Base-by-base conservation (phyloP, 176 grass and related monocot genomes). In the Lolium rigidum region DNA sequence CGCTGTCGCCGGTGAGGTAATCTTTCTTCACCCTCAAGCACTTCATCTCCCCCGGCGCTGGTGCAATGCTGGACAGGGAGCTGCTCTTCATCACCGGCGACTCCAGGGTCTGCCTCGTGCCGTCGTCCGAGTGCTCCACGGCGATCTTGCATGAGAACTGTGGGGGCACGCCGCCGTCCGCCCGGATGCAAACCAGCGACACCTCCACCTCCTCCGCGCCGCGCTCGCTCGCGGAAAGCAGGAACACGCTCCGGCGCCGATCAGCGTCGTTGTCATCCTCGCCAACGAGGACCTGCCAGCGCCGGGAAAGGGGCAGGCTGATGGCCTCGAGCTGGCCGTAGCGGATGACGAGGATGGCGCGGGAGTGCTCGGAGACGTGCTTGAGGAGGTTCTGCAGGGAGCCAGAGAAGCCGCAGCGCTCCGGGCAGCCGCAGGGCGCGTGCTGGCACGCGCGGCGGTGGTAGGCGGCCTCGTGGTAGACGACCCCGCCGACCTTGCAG, bases 21-120 rank as follows among this genome's bases (percentile, higher is more conserved):
- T 65, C 62, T 31, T 65, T 65, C 62, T 65, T 65, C 62, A 65
- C 62, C 62, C 10, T 65, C 62, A 65, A 15, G 25, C 25, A 65
- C 62, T 65, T 65, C 25, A 65, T 25, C 62, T 65, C 62, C 1
- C 60, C 60, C 11, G 24, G 24, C 22, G 60, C 24, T 4, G 60
- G 60, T 11, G 11, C 10, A 12, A 11, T 24, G 60, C 25, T 14
- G 24, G 4, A 28, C 11, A 63, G 22, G 22, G 24, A 26, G 60
- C 60, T 63, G 22, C 10, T 63, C 60, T 63, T 63, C 60, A 63
- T 26, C 60, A 63, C 24, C 60, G 60, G 24, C 62, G 62, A 6
- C 62, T 65, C 62, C 62, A 65, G 24, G 12, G 25, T 31, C 2
- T 31, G 25, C 62, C 25, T 65, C 62, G 62, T 63, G 60, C 60